These are phyloP conservation scores for Pseudogymnoascus destructans DNA, from an alignment of 2,329 filamentous ascomycete genomes.

Conservation along the genomic window DNA sequence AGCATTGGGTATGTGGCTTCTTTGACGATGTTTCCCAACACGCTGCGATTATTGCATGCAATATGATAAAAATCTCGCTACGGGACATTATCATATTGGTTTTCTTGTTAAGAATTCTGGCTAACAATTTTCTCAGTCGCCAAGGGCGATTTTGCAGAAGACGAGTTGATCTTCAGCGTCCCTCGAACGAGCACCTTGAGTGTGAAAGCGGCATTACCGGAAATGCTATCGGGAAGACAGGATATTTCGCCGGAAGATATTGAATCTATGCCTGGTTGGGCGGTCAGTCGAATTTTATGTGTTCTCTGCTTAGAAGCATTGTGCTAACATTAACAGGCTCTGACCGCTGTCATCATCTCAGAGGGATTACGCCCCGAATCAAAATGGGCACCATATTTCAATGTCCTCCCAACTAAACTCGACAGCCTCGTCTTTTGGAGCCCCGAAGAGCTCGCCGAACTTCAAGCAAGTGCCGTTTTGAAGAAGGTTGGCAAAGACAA, in stretches of 20 bases:
- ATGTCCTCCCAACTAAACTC: constrained; percentile 45
- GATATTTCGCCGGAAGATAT: constrained; percentile 27
- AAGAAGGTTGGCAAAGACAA: constrained; percentile 49
- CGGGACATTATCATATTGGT: constrained; percentile 5
- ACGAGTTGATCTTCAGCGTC: constrained; percentile 53
- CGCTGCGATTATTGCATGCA: constrained; percentile 9
- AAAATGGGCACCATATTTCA: constrained; percentile 41
- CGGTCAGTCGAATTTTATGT: constrained; percentile 21
- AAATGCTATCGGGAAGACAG: constrained; percentile 26
- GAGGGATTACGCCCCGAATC: constrained; percentile 20
- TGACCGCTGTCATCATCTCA: constrained; percentile 19
- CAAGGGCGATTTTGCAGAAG: constrained; percentile 40
- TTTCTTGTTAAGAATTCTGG: constrained; percentile 10
- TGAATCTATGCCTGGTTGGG: constrained; percentile 34
- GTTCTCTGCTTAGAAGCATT: background rate
- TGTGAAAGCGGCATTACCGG: constrained; percentile 42
- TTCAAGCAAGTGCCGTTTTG: constrained; percentile 50
- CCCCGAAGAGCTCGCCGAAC: constrained; percentile 42
- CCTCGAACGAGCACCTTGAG: constrained; percentile 47
- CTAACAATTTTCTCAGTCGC: constrained; percentile 37
- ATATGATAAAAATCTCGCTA: background rate
- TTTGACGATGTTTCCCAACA: constrained; percentile 13
- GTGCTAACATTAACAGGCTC: constrained; percentile 18
- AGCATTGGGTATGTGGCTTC: constrained; percentile 43
- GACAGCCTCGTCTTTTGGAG: constrained; percentile 61